Percentiles rank a stretch among this genome's conserved stretches.
phyloP scores from a whole-genome alignment of 176 grass and related monocot genomes.

The Oryza glumipatula region DNA sequence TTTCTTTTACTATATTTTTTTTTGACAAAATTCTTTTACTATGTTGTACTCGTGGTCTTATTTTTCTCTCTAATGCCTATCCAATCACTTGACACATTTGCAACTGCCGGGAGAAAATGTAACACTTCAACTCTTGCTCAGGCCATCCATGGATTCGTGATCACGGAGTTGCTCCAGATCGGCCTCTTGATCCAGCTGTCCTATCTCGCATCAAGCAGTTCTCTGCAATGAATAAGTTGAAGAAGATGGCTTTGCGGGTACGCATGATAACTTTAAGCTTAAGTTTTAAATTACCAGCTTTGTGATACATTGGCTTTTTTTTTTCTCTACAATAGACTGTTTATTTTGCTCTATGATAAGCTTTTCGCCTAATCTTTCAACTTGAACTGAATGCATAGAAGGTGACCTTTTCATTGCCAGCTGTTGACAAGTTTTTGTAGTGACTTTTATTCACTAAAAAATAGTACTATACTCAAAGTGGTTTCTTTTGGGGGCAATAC shows the following conservation, averaged over 20 bases:
- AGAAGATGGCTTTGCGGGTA: constrained; percentile 98
- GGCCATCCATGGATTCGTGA: constrained; percentile 98
- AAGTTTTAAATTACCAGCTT: constrained; percentile 17
- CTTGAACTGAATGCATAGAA: not conserved
- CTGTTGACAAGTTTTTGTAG: not conserved
- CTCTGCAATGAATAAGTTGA: constrained; percentile 98
- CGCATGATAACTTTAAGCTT: constrained; percentile 21
- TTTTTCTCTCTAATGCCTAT: not conserved
- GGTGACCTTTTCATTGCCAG: constrained; percentile 23
- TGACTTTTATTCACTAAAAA: not conserved
- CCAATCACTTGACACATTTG: constrained; percentile 23
- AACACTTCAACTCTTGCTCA: constrained; percentile 47
- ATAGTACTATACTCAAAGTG: not conserved
- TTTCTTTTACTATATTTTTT: constrained; percentile 33
- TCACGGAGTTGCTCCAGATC: constrained; percentile 95
- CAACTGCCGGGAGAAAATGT: constrained; percentile 35
- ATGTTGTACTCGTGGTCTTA: constrained; percentile 12
- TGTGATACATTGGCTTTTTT: not conserved
- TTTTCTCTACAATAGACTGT: not conserved
- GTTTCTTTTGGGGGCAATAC: not conserved
- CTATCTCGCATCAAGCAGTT: constrained; percentile 98
- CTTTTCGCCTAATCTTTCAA: not conserved
- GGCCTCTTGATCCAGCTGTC: constrained; percentile 89
- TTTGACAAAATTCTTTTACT: constrained; percentile 12
- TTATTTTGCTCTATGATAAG: not conserved